phyloP scores from a whole-genome alignment of 163 green algal genomes.

The Scenedesmus sp. region DNA sequence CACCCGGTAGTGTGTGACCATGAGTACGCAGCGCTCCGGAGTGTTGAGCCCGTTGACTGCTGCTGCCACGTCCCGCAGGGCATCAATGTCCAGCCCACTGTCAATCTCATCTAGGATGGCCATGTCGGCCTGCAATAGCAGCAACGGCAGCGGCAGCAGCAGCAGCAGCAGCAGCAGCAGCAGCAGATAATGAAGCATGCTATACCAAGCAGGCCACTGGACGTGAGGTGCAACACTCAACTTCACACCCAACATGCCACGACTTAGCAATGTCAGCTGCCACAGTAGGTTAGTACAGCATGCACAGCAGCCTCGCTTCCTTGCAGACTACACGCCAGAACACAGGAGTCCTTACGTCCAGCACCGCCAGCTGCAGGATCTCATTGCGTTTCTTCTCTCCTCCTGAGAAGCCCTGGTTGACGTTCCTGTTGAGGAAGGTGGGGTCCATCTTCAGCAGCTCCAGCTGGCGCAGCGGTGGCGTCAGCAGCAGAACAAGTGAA shows the following conservation, averaged over 20 bases:
- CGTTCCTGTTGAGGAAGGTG: slow-evolving; percentile 97
- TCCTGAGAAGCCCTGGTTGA: slow-evolving; percentile 99
- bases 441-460: slow-evolving; percentile 98
- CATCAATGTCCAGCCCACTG: slow-evolving; percentile 98
- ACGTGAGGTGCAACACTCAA: no score
- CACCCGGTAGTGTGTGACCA: slow-evolving; percentile 99
- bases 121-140: slow-evolving; percentile 82
- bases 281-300: no score
- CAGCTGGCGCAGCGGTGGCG: slow-evolving; percentile 73
- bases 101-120: slow-evolving; percentile 99
- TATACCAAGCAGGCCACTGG: no score
- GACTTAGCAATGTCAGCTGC: slow-evolving; percentile 96
- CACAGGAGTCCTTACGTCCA: slow-evolving; percentile 73
- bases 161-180: neutral
- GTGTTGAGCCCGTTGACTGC: slow-evolving; percentile 94
- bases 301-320: no score
- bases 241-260: no score
- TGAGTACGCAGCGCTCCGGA: slow-evolving; percentile 87
- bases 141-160: neutral
- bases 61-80: slow-evolving; percentile 94
- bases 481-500: neutral
- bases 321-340: neutral
- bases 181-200: no score
- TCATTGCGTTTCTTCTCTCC: slow-evolving; percentile 99
- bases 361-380: slow-evolving; percentile 96